Base-by-base conservation (phyloP, 495 filamentous ascomycete species). In the Aspergillus sclerotioniger region DNA sequence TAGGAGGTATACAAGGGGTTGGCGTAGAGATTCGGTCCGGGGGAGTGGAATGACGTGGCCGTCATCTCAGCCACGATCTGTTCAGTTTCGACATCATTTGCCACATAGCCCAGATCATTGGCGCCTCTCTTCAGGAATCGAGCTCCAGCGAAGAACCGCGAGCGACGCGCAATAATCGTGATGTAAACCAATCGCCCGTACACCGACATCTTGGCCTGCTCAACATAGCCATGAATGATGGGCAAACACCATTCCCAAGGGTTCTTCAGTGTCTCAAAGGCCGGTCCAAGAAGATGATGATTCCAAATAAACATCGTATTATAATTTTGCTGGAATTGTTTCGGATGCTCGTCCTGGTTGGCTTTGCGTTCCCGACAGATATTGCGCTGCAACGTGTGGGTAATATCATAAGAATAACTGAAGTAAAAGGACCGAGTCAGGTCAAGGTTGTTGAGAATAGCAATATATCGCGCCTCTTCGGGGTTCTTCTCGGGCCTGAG, bases 271-370 rank as follows among this genome's bases (percentile, higher is more conserved):
- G 78, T 79, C 15, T 73, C 68, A n/a, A 81, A 74, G 1, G 88
- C 92, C 0, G 93, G 93, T 53, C 84, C 76, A 29, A 98, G 82
- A 9, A 98, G 81, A 71, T 97, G 89, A 60, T 89, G 83, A 57
- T 98, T 98, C 94, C 94, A 98, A 15, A 97, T 87, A 67, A 98
- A 98, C 94, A 98, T 98, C 20, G 87, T 84, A 60, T 97, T 95
- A 67, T 88, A 86, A 63, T 96, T 87, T 25, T 83, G 80, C 8
- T 80, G 77, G 28, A 78, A 75, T 3, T 80, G 74, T 48, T 80
- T 80, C 1, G 81, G 74, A 13, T 76, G 69, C n/a, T 87, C 91
- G 60, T 85, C 76, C 28, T 80, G 68, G 48, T 95, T 68, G 16
- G 83, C 82, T 35, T 84, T 78, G 48, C 94, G 81, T 72, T 96